A percentile compares a stretch with the other conserved stretches of the same genome.
phyloP scores from a whole-genome alignment of 2,329 filamentous ascomycete genomes.

The Hymenoscyphus fraxineus region DNA sequence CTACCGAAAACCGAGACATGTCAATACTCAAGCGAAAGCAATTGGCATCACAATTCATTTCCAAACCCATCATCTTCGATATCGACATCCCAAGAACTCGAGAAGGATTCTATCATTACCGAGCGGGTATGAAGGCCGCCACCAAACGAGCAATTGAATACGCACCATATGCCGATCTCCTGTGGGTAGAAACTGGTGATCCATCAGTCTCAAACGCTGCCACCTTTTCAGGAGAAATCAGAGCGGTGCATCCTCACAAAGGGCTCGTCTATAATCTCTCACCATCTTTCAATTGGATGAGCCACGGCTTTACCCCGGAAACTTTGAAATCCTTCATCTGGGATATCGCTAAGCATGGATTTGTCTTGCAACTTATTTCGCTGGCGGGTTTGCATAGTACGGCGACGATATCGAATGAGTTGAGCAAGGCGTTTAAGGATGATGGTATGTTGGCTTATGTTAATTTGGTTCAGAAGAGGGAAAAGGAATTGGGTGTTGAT shows the following conservation, averaged over 20 bases:
- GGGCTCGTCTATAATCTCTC: slow-evolving; percentile 94
- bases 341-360: slow-evolving; percentile 90
- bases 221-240: slow-evolving; percentile 73
- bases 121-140: slow-evolving; percentile 76
- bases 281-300: slow-evolving; percentile 98
- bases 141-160: slow-evolving; percentile 93
- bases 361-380: slow-evolving; percentile 64
- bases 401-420: slow-evolving; percentile 63
- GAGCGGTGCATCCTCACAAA: slow-evolving; percentile 68
- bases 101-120: slow-evolving; percentile 91
- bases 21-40: slow-evolving; percentile 74
- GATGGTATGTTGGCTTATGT: slow-evolving; percentile 98
- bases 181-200: slow-evolving; percentile 96
- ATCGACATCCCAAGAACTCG: slow-evolving; percentile 92
- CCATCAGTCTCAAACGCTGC: slow-evolving; percentile 76
- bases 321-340: slow-evolving; percentile 89
- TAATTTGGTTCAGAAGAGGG: slow-evolving; percentile 81
- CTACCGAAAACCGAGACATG: slow-evolving; percentile 63
- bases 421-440: slow-evolving; percentile 77
- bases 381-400: slow-evolving; percentile 64
- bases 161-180: slow-evolving; percentile 85
- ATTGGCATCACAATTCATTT: slow-evolving; percentile 64
- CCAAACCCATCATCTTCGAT: slow-evolving; percentile 71
- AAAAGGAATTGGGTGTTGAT: slow-evolving; percentile 66
- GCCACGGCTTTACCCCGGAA: slow-evolving; percentile 81